Conservation (phyloP, 495 filamentous ascomycete species). For the Daldinia bambusicola region DNA sequence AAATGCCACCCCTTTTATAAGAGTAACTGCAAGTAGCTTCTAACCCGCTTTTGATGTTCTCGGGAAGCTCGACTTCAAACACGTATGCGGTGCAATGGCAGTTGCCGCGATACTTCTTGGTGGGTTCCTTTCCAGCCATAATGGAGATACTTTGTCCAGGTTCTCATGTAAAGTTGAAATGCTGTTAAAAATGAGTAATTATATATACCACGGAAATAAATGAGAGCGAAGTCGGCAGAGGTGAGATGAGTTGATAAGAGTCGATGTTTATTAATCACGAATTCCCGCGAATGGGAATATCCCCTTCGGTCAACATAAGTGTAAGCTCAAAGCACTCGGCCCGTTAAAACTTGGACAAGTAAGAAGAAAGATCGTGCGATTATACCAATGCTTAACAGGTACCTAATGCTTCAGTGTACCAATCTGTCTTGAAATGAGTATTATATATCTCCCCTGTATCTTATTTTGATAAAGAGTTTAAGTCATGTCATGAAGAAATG, state of each 20-base stretch:
- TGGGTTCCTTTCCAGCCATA: constrained; percentile 21
- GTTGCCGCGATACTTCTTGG: constrained; percentile 42
- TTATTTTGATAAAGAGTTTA: neutral
- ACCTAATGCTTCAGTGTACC: neutral
- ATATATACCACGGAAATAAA: neutral
- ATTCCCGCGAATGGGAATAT: neutral
- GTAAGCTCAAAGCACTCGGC: too few relatives aligned
- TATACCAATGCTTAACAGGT: neutral
- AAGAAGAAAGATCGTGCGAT: neutral
- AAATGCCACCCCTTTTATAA: constrained; percentile 41
- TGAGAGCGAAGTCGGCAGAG: neutral
- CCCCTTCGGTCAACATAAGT: neutral
- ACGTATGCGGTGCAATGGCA: constrained; percentile 50
- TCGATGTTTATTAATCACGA: neutral
- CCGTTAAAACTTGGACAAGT: too few relatives aligned
- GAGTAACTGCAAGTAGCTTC: constrained; percentile 43
- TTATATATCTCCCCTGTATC: neutral
- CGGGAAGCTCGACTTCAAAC: constrained; percentile 38
- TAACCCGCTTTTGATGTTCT: constrained; percentile 17
- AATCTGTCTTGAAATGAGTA: too few relatives aligned
- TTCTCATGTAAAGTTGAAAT: neutral
- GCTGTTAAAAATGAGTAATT: neutral
- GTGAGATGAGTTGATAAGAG: neutral
- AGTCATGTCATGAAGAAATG: too few relatives aligned
- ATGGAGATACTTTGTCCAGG: too few relatives aligned